A percentile compares a stretch with the other conserved stretches of the same genome.
phyloP scores from a whole-genome alignment of 495 filamentous ascomycete species.

The Penicillium roqueforti region DNA sequence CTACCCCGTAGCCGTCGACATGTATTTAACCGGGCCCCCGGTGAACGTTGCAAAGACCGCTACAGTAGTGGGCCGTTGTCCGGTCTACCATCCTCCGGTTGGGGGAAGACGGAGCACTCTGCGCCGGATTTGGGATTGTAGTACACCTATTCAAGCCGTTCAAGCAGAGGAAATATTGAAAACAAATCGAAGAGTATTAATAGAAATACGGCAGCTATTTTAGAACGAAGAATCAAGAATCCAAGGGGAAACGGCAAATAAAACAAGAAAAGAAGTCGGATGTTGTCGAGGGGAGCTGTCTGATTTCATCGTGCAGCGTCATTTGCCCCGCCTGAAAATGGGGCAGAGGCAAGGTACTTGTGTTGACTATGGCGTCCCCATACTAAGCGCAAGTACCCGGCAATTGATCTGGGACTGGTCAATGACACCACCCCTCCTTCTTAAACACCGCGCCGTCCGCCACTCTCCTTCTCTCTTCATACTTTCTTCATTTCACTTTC shows the following conservation, averaged over 20 bases:
- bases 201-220: not conserved
- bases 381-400: constrained; percentile 17
- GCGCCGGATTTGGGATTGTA: constrained; percentile 24
- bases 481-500: constrained; percentile 6
- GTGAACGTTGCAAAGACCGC: constrained; percentile 24
- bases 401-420: constrained; percentile 11
- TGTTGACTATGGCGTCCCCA: constrained; percentile 1
- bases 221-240: not conserved
- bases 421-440: constrained; percentile 24
- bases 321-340: constrained; percentile 31
- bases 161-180: not conserved
- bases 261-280: not conserved
- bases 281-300: not conserved
- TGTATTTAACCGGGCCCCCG: constrained; percentile 25
- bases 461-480: constrained; percentile 26
- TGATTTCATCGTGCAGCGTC: constrained; percentile 31
- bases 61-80: constrained; percentile 29
- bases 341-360: constrained; percentile 14
- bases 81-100: constrained; percentile 29
- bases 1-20: not conserved
- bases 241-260: not conserved
- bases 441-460: constrained; percentile 27
- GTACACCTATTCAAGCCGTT: not conserved
- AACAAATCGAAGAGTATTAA: not conserved
- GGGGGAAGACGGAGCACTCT: constrained; percentile 38